Base-by-base conservation (phyloP, 257 asterid species). In the Solanum rostratum region DNA sequence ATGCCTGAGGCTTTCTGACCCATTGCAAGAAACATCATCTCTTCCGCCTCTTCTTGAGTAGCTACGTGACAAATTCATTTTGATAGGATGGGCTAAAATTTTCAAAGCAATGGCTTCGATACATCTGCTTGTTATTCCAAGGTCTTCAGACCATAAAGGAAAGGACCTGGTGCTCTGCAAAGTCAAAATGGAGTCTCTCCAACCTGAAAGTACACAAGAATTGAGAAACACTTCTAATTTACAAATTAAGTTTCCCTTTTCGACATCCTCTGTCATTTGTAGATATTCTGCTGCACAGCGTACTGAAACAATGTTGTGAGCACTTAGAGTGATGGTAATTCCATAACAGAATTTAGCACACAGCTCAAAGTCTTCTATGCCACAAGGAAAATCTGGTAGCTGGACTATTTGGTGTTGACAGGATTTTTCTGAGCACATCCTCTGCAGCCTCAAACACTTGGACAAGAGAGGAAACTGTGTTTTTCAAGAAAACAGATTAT, bases 261-360 rank as follows among this genome's bases (percentile, higher is more conserved):
- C 99, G 20, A 89, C 95, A 30, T 93, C 97, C 82, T 95, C 97
- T 0, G 94, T 94, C 99, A 95, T 95, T 50, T 93, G 97, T 2
- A 94, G 94, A 50, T 93, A 95, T 39, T 94, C 97, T 1, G 99
- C 93, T 1, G 98, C 97, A 53, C 99, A 91, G 2, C 98, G 90
- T 19, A 86, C 89, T 1, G 97, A 70, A 55, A 95, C 97, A 3
- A 95, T 80, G 92, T 94, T 95, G 92, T 91, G 88, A 49, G 98
- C 98, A 27, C 98, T 94, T 10, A 95, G 91, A 55, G 98, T 95
- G 81, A 94, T 85, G 14, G 97, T 94, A 65, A 94, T 94, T 62
- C 98, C 97, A 62, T 95, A 95, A 87, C 99, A 95, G 93, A 94
- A 95, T 82, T 95, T 95, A 0, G 99, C 99, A 78, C 99, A 95